A percentile compares a stretch with the other conserved stretches of the same genome.
Evolutionary conservation across 352 stramenopile species (phyloP).

Genomic region (Pythium chondricola): DNA sequence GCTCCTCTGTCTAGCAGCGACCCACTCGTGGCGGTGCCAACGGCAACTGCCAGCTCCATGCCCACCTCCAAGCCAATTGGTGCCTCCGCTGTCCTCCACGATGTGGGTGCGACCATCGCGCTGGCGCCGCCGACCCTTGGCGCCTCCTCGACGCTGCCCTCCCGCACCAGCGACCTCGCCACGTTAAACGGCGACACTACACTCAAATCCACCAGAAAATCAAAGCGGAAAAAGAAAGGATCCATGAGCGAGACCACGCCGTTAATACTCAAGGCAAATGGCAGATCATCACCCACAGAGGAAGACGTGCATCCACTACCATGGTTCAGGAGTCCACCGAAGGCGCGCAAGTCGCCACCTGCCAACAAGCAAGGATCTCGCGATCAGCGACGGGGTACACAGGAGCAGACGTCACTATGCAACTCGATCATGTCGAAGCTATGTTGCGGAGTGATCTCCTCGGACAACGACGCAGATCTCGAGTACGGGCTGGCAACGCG

Average conservation of each 20-base stretch:
- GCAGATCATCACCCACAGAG: constrained; percentile 17
- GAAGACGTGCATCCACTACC: constrained; percentile 70
- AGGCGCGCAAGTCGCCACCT: constrained; percentile 23
- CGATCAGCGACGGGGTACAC: constrained; percentile 7
- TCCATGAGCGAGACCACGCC: constrained; percentile 31
- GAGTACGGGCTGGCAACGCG: constrained; percentile 39
- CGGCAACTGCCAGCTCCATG: no score
- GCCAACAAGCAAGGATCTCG: constrained; percentile 7
- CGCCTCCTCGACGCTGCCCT: no score
- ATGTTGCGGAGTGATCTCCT: constrained; percentile 13
- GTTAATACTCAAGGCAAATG: constrained; percentile 32
- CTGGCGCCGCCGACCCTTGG: no score
- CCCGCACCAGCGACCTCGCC: no score
- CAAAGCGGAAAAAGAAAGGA: constrained; percentile 14
- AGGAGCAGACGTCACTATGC: constrained; percentile 16
- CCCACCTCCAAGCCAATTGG: no score
- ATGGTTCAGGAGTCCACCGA: constrained; percentile 74
- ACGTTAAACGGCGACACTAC: constrained; percentile 1
- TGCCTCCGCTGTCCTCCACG: no score
- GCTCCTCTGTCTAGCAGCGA: no score
- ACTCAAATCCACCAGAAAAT: constrained; percentile 8
- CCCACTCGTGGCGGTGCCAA: no score
- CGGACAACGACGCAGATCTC: constrained; percentile 36
- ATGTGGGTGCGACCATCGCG: no score
- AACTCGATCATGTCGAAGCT: constrained; percentile 12